A percentile compares a stretch with the other conserved stretches of the same genome.
phyloP scores from a whole-genome alignment of 2,329 filamentous ascomycete species.

The Trichocomaceae sp. region DNA sequence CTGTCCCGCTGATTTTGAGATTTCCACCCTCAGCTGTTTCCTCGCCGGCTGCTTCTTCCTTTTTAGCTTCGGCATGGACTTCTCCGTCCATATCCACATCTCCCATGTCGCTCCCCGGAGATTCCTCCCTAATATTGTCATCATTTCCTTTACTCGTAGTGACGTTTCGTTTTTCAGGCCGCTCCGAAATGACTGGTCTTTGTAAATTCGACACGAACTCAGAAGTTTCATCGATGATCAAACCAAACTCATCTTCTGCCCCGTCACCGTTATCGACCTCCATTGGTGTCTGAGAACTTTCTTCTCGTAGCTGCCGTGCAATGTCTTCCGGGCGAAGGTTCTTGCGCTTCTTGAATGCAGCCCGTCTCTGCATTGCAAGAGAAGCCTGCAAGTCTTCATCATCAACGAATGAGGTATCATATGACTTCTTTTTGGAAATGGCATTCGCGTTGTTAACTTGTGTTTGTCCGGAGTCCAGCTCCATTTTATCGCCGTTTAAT shows the following conservation, averaged over 20 bases:
- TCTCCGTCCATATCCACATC: conserved; percentile 39
- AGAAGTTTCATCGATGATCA: conserved; percentile 93
- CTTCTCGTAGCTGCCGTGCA: conserved; percentile 67
- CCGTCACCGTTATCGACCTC: conserved; percentile 56
- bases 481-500: conserved; percentile 57
- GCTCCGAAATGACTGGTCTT: conserved; percentile 55
- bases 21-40: conserved; percentile 47
- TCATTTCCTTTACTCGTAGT: conserved; percentile 29
- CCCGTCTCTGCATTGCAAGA: conserved; percentile 72
- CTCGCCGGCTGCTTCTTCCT: conserved; percentile 34
- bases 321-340: conserved; percentile 80
- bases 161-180: conserved; percentile 36
- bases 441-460: conserved; percentile 34
- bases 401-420: conserved; percentile 68
- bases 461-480: conserved; percentile 53
- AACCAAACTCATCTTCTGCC: conserved; percentile 52
- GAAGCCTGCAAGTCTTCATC: conserved; percentile 89
- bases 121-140: conserved; percentile 15
- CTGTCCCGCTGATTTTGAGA: conserved; percentile 56
- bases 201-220: conserved; percentile 87
- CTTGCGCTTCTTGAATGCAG: conserved; percentile 86
- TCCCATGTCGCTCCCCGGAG: conserved; percentile 16
- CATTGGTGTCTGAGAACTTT: conserved; percentile 46
- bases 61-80: conserved; percentile 48
- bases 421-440: conserved; percentile 54